A percentile compares a stretch with the other conserved stretches of the same genome.
Conservation (phyloP, 257 asterid genomes). For the Scutellaria galericulata region DNA sequence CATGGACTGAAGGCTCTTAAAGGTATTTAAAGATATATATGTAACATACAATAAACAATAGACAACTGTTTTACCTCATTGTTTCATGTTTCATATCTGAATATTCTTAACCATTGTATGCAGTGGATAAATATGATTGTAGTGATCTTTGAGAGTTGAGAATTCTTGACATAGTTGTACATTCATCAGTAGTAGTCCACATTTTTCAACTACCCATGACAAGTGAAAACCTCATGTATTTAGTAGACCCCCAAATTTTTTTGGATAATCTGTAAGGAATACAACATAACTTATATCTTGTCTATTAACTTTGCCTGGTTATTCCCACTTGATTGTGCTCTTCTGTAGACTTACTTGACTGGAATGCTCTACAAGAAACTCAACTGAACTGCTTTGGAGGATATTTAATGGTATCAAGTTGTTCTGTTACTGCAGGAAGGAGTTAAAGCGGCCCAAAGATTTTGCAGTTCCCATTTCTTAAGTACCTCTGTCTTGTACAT, state of each 20-base stretch:
- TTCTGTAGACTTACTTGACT: neutral
- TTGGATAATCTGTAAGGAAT: conserved; percentile 11
- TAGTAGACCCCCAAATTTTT: conserved; percentile 15
- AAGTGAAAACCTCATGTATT: neutral
- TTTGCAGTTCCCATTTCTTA: conserved; percentile 82
- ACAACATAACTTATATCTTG: neutral
- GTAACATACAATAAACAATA: neutral
- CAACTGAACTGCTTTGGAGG: conserved; percentile 9
- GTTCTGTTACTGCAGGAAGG: conserved; percentile 69
- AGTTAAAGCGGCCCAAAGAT: conserved; percentile 77
- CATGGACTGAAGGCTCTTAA: conserved; percentile 1
- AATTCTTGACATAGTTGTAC: neutral
- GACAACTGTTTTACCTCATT: conserved; percentile 1
- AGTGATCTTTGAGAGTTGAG: conserved; percentile 9
- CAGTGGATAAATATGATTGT: conserved; percentile 3
- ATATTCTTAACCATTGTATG: conserved; percentile 5
- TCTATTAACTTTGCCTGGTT: conserved; percentile 2
- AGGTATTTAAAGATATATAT: neutral
- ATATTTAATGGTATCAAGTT: conserved; percentile 23
- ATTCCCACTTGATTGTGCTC: conserved; percentile 11
- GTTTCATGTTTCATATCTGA: neutral
- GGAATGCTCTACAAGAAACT: conserved; percentile 28
- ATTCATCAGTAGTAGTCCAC: conserved; percentile 13
- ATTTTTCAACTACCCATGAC: conserved; percentile 17
- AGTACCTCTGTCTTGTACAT: conserved; percentile 95